Conservation (phyloP, 2,329 filamentous ascomycete genomes). For the Leptodontidium sp. region DNA sequence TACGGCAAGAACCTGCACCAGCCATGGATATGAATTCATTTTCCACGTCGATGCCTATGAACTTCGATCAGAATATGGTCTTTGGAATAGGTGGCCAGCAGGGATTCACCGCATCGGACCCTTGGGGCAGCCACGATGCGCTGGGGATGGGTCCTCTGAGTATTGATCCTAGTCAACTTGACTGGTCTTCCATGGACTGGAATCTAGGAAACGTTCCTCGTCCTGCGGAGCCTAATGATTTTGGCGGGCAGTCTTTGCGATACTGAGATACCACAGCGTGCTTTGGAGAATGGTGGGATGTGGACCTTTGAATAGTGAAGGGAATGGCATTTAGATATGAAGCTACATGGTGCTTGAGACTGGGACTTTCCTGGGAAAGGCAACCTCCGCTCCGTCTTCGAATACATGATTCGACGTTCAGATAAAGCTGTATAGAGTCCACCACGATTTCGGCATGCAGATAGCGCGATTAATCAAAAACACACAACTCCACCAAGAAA, state of each 20-base stretch:
- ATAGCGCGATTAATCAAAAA: not conserved
- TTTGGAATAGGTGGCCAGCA: slow-evolving; percentile 29
- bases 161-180: slow-evolving; percentile 40
- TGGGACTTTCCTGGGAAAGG: not conserved
- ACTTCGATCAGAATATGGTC: slow-evolving; percentile 23
- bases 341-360: not conserved
- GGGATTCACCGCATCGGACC: slow-evolving; percentile 15
- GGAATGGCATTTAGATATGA: not conserved
- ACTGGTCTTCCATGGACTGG: slow-evolving; percentile 46
- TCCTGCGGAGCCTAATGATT: not conserved
- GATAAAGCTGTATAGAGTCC: not conserved
- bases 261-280: not conserved
- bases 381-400: not conserved
- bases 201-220: slow-evolving; percentile 24
- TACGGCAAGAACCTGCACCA: slow-evolving; percentile 1
- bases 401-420: not conserved
- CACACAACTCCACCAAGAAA: slow-evolving; percentile 3
- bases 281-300: not conserved
- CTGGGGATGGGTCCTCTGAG: slow-evolving; percentile 32
- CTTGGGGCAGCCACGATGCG: slow-evolving; percentile 30
- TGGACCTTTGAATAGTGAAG: no score
- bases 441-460: not conserved
- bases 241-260: not conserved
- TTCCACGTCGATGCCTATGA: slow-evolving; percentile 29
- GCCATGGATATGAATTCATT: slow-evolving; percentile 23